Base-by-base conservation (phyloP, 1,284 basidiomycete genomes). In the Anthracocystis walkeri region DNA sequence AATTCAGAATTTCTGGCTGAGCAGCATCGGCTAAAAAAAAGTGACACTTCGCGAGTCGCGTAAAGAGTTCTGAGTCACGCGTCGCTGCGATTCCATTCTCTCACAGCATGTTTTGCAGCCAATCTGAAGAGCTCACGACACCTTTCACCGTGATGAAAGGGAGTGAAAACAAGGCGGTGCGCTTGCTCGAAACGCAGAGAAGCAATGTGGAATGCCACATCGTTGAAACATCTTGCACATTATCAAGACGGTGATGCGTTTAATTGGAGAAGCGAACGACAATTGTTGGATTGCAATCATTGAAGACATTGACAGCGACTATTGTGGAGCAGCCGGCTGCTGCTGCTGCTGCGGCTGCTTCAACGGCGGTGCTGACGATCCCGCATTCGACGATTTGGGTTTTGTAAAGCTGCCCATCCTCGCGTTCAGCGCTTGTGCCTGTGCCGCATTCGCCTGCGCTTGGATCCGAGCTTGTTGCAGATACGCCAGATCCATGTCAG, bases 351-450 rank as follows among this genome's bases (percentile, higher is more conserved):
- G 52, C 18, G 41, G 35, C 25, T 42, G 65, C 42, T 51, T 40
- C n/a, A 53, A n/a, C 18, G 48, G 44, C 10, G 62, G 54, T 33
- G 44, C 44, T 6, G 33, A 25, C n/a, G 58, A 54, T 10, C 35
- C 53, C 29, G 57, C 20, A 35, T 48, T 61, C 16, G 54, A 31
- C 10, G 58, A 46, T 53, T 66, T 75, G 20, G 68, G 45, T 53
- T 72, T 76, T 20, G 74, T 76, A 31, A 76, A 76, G 62, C 74
- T 76, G 38, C 74, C 74, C 64, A 76, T 68, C 25, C 69, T 60
- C 16, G 65, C 74, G 1, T 65, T 62, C 35, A 65, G 40, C 3
- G 46, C 57, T 23, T 76, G 68, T 1, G 74, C 74, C 29, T 68
- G 69, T 5, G 74, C 74, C 7, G 74, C 74, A 46, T 76, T 76